phyloP scores from a whole-genome alignment of 352 stramenopile genomes.

The Halophytophthora polymorphica region DNA sequence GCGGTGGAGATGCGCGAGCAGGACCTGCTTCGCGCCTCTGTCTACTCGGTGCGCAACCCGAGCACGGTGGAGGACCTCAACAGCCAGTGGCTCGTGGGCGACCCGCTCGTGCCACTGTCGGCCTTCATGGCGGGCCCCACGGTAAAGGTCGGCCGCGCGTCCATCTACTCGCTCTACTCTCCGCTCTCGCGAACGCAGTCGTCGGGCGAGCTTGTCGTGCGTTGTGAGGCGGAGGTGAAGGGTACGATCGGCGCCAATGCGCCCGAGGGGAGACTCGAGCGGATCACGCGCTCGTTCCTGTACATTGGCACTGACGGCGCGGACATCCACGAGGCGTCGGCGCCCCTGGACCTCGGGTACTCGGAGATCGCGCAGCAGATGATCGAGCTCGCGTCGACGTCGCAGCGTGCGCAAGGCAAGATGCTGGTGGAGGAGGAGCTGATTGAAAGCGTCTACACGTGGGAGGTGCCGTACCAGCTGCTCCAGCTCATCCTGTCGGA shows the following conservation, averaged over 20 bases:
- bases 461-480: constrained; percentile 83
- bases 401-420: constrained; percentile 48
- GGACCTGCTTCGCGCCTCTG: constrained; percentile 54
- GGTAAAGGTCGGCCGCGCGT: constrained; percentile 26
- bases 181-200: constrained; percentile 57
- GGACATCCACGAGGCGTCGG: constrained; percentile 4
- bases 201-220: constrained; percentile 72
- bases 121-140: constrained; percentile 39
- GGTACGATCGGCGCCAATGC: constrained; percentile 28
- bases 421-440: constrained; percentile 83
- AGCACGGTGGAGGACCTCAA: constrained; percentile 60
- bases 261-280: constrained; percentile 41
- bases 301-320: constrained; percentile 48
- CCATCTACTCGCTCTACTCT: constrained; percentile 61
- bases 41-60: constrained; percentile 64
- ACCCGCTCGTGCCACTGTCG: constrained; percentile 45
- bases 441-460: constrained; percentile 87
- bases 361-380: constrained; percentile 43
- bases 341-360: constrained; percentile 12
- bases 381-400: constrained; percentile 35
- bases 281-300: constrained; percentile 77
- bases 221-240: constrained; percentile 68
- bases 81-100: constrained; percentile 73
- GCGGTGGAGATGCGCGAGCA: constrained; percentile 52
- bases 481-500: constrained; percentile 76